Evolutionary conservation across 257 asterid genomes (phyloP), one percentile per base, ranked within the genome.

Genomic region (Verbena officinalis): DNA sequence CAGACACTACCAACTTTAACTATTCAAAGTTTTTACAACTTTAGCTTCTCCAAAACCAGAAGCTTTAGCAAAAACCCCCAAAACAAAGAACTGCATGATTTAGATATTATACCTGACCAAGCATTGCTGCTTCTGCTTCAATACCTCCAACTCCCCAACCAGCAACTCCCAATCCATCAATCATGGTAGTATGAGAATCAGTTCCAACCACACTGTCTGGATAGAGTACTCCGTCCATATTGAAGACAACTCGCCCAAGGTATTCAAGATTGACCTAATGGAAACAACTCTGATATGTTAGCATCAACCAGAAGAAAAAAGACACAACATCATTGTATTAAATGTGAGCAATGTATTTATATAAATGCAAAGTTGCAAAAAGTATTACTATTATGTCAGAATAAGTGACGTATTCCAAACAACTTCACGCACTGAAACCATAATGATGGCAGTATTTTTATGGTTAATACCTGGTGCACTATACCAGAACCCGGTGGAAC

Each of bases 91-190:
- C 43, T 15, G 42, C 40, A 59, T 39, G 2, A 39, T 54, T 67
- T 15, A 40, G 45, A 58, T 16, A 55, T 49, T 22, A 59, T 79
- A 89, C 97, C 96, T 93, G 97, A 16, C 98, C 97, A 82, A 93
- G 97, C 98, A 89, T 93, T 33, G 96, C 86, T 39, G 97, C 97
- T 79, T 92, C 98, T 22, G 98, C 98, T 81, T 92, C 98, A 64
- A 92, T 92, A 67, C 97, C 98, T 67, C 98, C 98, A 40, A 92
- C 98, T 22, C 98, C 98, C 97, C 98, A 92, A 67, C 98, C 98
- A 67, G 97, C 96, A 80, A 92, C 97, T 55, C 97, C 96, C 46
- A 92, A 59, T 44, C 97, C 98, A 63, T 92, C 98, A 72, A 92
- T 92, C 98, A 92, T 92, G 62, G 98, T 92, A 58, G 98, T 92